phyloP scores from a whole-genome alignment of 108 stramenopile species.

The Cyclotella sp. region DNA sequence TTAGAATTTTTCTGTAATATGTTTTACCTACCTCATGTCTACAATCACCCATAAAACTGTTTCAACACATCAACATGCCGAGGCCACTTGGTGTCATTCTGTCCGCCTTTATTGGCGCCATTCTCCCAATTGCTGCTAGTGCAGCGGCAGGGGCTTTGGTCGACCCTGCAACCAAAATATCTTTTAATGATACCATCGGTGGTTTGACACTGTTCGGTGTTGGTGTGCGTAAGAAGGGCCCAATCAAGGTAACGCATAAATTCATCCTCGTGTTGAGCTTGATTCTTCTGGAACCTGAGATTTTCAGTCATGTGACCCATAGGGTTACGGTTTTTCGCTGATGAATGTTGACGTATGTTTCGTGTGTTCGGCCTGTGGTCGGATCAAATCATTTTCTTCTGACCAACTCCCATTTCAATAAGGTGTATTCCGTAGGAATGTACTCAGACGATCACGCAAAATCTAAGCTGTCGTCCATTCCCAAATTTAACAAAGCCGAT shows the following conservation, averaged over 20 bases:
- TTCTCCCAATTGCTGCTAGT: not conserved
- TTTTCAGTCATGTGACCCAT: not conserved
- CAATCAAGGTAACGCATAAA: conserved; percentile 61
- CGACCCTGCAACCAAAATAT: conserved; percentile 76
- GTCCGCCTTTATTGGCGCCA: not conserved
- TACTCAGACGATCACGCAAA: conserved; percentile 67
- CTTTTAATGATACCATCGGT: conserved; percentile 54
- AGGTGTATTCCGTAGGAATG: conserved; percentile 84
- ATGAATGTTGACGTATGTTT: conserved; percentile 1
- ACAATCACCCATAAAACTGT: too few species aligned
- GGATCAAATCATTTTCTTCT: not conserved
- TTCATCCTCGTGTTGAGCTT: not conserved
- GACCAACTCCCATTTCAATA: not conserved
- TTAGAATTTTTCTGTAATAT: too few species aligned
- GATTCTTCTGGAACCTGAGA: not conserved
- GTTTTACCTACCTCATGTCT: too few species aligned
- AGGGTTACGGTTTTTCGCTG: too few species aligned
- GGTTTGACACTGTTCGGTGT: conserved; percentile 69
- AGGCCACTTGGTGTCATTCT: not conserved
- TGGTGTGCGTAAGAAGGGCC: conserved; percentile 82
- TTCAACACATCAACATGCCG: too few species aligned
- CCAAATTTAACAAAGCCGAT: conserved; percentile 55
- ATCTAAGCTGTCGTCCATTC: conserved; percentile 47
- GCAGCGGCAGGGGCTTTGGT: conserved; percentile 47
- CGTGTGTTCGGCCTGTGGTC: not conserved